Conservation (phyloP, 1,139 yeast genomes). For the Debaryomyces sp. region DNA sequence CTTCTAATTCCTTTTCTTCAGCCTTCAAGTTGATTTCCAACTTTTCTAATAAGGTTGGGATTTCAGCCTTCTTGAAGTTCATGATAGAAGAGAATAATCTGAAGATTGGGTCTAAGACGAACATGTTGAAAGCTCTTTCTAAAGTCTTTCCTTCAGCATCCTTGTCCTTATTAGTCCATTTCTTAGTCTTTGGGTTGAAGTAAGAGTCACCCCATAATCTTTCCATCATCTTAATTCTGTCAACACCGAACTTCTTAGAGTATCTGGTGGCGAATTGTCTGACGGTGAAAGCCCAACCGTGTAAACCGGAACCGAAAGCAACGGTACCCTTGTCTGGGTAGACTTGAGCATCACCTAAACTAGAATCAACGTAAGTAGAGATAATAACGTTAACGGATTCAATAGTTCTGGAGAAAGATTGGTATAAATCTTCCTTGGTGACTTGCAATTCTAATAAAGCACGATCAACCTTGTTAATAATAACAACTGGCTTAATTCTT, state of each 20-base stretch:
- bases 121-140: slow-evolving; percentile 99
- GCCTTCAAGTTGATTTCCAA: slow-evolving; percentile 88
- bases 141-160: slow-evolving; percentile 94
- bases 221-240: slow-evolving; percentile 96
- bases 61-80: slow-evolving; percentile 84
- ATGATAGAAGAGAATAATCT: slow-evolving; percentile 60
- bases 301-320: slow-evolving; percentile 99
- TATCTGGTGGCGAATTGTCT: slow-evolving; percentile 98
- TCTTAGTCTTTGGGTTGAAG: slow-evolving; percentile 99
- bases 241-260: slow-evolving; percentile 99
- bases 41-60: slow-evolving; percentile 84
- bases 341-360: slow-evolving; percentile 95
- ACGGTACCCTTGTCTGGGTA: slow-evolving; percentile 99
- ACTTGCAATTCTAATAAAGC: slow-evolving; percentile 99
- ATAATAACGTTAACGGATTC: slow-evolving; percentile 99
- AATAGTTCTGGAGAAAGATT: slow-evolving; percentile 97
- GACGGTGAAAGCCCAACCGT: slow-evolving; percentile 99
- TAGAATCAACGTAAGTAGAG: slow-evolving; percentile 90
- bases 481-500: slow-evolving; percentile 98
- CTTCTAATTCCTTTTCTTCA: slow-evolving; percentile 97
- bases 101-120: slow-evolving; percentile 98
- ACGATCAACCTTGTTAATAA: slow-evolving; percentile 99
- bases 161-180: slow-evolving; percentile 97
- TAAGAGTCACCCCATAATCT: slow-evolving; percentile 99
- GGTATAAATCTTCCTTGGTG: slow-evolving; percentile 98